phyloP scores from a whole-genome alignment of 768 basidiomycete species.

The Suillus fuscotomentosus region DNA sequence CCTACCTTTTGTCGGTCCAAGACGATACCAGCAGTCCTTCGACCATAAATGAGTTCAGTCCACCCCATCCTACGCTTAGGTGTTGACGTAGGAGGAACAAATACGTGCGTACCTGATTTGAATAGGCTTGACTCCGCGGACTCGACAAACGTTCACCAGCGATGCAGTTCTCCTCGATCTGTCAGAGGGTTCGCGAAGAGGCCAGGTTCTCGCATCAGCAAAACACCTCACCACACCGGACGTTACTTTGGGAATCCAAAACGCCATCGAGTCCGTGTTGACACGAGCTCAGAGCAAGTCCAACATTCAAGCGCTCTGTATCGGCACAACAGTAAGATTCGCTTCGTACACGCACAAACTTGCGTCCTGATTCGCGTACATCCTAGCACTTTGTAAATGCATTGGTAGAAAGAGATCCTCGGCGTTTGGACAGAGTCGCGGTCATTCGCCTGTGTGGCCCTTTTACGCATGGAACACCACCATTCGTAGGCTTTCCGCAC shows the following conservation, averaged over 20 bases:
- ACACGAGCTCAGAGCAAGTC: constrained; percentile 32
- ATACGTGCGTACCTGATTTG: constrained; percentile 22
- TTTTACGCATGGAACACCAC: constrained; percentile 56
- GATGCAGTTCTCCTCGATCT: constrained; percentile 28
- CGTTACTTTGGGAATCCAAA: constrained; percentile 58
- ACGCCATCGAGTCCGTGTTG: constrained; percentile 47
- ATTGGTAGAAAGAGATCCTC: constrained; percentile 53
- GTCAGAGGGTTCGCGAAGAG: constrained; percentile 8
- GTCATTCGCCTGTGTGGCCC: constrained; percentile 63
- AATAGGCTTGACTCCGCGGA: background rate
- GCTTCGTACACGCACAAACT: background rate
- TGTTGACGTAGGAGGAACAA: constrained; percentile 35
- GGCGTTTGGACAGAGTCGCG: constrained; percentile 56
- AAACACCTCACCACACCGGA: constrained; percentile 58
- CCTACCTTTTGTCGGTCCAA: background rate
- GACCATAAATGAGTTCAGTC: constrained; percentile 1
- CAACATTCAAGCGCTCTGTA: constrained; percentile 48
- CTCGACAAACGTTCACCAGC: constrained; percentile 16
- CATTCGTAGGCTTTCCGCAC: constrained; percentile 51
- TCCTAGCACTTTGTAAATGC: constrained; percentile 55
- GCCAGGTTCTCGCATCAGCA: constrained; percentile 25
- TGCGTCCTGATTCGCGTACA: constrained; percentile 14
- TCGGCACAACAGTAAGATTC: constrained; percentile 56
- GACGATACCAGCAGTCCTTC: background rate
- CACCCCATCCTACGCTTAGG: constrained; percentile 22